Base-by-base conservation (phyloP, 2,329 filamentous ascomycete species). In the Xylaria sp. region DNA sequence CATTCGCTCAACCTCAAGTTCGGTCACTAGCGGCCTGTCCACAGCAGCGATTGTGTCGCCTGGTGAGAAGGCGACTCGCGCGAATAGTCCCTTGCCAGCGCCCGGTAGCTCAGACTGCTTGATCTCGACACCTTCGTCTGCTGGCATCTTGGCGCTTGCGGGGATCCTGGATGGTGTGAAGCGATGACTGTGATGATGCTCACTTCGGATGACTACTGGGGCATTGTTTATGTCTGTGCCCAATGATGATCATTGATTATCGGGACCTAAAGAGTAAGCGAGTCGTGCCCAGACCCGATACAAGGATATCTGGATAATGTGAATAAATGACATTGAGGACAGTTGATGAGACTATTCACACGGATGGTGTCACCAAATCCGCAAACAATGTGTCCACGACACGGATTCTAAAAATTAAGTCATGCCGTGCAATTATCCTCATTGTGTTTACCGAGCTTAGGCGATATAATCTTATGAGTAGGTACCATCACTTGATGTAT, bases 1-100 rank as follows among this genome's bases (percentile, higher is more conserved):
- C 67, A 70, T 61, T 21, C 68, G 70, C 1, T 67, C 67, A 2
- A 45, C 31, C 23, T 71, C 66, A 19, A 71, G 65, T 49, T 73
- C 72, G 7, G 69, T 63, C 19, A 73, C 65, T 23, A 70, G 63
- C 17, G 71, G 70, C 15, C 71, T 70, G 49, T 71, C 70, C 19
- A 73, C 46, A 9, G 62, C 31, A 7, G 67, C 50, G 38, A 73
- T 63, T 1, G 64, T 33, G 33, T 73, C 70, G 21, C 72, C 72
- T 1, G 72, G 71, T 15, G 64, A 51, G 57, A 73, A 70, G 49
- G 67, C 63, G 35, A 62, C 61, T 35, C 57, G 42, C 14, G 71
- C 72, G 50, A 73, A 73, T 12, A 73, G 63, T 2, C 72, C 72
- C 19, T 67, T 70, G 8, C 73, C 72, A 23, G 66, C 69, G 28